Percentiles rank a stretch among this genome's conserved stretches.
Conservation (phyloP, 176 grass and related monocot genomes). For the Saccharum officinarum region DNA sequence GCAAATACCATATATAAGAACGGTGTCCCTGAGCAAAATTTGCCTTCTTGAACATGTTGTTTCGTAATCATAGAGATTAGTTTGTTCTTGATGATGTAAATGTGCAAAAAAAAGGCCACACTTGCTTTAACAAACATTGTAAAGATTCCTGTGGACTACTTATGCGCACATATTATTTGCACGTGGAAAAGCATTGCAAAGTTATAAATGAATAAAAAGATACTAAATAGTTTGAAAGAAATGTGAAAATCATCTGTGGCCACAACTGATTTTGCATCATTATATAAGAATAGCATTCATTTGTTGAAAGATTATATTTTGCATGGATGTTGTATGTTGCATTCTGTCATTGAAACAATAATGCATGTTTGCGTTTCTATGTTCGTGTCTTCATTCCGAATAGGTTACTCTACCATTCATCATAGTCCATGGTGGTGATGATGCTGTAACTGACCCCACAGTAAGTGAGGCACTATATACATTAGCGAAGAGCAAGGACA, state of each 20-base stretch:
- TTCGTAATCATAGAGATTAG: neutral
- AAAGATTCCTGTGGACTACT: neutral
- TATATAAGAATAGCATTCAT: neutral
- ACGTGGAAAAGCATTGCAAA: neutral
- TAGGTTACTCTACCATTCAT: conserved; percentile 62
- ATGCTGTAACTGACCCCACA: conserved; percentile 51
- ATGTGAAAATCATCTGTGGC: neutral
- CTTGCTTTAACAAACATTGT: neutral
- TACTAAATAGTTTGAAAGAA: neutral
- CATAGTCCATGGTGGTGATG: conserved; percentile 58
- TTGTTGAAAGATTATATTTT: neutral
- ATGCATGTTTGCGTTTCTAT: neutral
- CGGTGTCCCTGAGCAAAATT: neutral
- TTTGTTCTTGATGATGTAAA: neutral
- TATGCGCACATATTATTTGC: neutral
- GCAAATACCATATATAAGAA: neutral
- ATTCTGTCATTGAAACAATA: neutral
- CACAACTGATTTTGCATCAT: neutral
- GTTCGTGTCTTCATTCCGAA: neutral
- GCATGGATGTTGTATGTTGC: neutral
- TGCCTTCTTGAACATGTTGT: neutral
- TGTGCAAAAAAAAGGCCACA: neutral
- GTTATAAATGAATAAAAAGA: neutral
- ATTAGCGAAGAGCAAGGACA: conserved; percentile 45
- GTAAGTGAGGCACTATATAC: conserved; percentile 51